Base-by-base conservation (phyloP, 768 basidiomycete genomes). In the Xerocomellus chrysenteron region DNA sequence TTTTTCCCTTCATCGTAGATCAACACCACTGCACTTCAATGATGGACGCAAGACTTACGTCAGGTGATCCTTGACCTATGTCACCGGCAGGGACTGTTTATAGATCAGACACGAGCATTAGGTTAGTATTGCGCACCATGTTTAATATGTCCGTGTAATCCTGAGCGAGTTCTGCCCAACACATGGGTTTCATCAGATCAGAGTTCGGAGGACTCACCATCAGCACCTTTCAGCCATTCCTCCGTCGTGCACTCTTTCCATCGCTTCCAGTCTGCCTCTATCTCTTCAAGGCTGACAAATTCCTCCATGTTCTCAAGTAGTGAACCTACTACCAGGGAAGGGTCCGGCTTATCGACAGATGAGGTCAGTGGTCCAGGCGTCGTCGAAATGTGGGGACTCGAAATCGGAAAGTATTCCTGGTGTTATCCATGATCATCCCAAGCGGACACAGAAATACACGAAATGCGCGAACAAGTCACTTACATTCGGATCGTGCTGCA, bases 191-290 rank as follows among this genome's bases (percentile, higher is more conserved):
- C 5, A 10, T 44, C 21, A 5, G 14, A 24, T 30, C 41, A 44
- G 21, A 19, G 24, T 39, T 35, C 5, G 26, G 16, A 35, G 32
- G 45, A 52, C 67, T 50, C n/a, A 73, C 70, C 61, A 17, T 73
- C 71, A 19, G 62, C 54, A 19, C 63, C 70, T 49, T 68, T 65
- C 24, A 73, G 21, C 71, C 70, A 71, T 47, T 71, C 69, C 19
- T 71, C 70, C 37, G 45, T 66, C 10, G 69, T 60, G 36, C 70
- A 69, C 13, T 61, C 63, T 39, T 43, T 64, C 71, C 71, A 71
- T 49, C 57, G 61, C 40, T 62, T 69, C 57, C 69, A 65, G 14
- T 60, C 58, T 7, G 54, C 54, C 32, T 56, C 57, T 17, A 64
- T 61, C n/a, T 67, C 66, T 11, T 61, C 66, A 3, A 59, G 51